Conservation (phyloP, 768 basidiomycete genomes). For the Psilocybe azurescens region DNA sequence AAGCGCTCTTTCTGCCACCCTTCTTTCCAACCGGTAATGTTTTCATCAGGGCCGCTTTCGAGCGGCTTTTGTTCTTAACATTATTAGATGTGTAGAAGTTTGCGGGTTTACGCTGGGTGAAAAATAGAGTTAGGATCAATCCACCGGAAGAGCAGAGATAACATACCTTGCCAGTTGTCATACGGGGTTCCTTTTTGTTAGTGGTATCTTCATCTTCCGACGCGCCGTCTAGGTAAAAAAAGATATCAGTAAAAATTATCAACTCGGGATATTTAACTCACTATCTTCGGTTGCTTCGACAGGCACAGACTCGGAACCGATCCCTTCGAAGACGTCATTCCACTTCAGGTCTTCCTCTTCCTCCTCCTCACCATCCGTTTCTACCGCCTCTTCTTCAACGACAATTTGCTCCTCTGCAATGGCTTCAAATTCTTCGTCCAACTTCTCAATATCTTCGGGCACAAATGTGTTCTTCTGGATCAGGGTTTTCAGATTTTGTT, state of each 20-base stretch:
- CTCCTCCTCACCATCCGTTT: constrained; percentile 45
- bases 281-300: constrained; percentile 30
- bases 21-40: constrained; percentile 59
- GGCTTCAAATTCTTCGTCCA: constrained; percentile 58
- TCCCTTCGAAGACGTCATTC: constrained; percentile 86
- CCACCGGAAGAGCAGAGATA: constrained; percentile 4
- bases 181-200: constrained; percentile 67
- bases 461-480: constrained; percentile 90
- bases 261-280: constrained; percentile 10
- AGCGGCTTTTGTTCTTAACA: constrained; percentile 86
- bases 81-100: constrained; percentile 90
- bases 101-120: constrained; percentile 73
- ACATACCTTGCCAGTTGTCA: constrained; percentile 91
- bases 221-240: constrained; percentile 10
- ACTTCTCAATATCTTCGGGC: constrained; percentile 77
- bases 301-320: constrained; percentile 26
- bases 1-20: constrained; percentile 40
- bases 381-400: constrained; percentile 49
- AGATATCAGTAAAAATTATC: constrained; percentile 7
- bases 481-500: constrained; percentile 86
- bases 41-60: constrained; percentile 64
- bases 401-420: constrained; percentile 49
- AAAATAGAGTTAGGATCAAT: constrained; percentile 4
- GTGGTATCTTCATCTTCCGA: constrained; percentile 37
- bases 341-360: constrained; percentile 73